Percentiles rank a stretch among this genome's conserved stretches.
These are phyloP conservation scores for Colletotrichum orbiculare DNA, from an alignment of 2,329 filamentous ascomycete species.

Conservation along the genomic window DNA sequence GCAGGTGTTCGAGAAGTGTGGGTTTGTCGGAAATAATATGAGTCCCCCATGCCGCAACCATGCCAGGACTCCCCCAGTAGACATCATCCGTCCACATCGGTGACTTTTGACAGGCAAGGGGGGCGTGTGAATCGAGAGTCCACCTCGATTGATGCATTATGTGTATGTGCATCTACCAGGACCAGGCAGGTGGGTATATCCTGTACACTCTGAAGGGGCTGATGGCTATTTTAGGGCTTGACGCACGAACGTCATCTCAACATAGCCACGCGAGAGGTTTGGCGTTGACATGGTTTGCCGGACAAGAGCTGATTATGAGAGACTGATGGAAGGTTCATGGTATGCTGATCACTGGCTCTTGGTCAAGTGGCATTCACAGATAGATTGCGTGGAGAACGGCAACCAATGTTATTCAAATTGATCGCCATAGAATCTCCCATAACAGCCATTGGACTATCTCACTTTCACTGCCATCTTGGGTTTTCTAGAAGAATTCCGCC, in stretches of 20 bases:
- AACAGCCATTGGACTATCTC: too few species aligned
- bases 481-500: too few species aligned
- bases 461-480: too few species aligned
- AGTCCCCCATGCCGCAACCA: neutral
- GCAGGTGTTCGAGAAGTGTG: neutral
- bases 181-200: too few species aligned
- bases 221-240: neutral
- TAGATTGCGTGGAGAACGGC: too few species aligned
- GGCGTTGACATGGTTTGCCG: neutral
- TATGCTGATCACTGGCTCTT: neutral
- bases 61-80: neutral
- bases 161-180: constrained; percentile 6
- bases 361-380: neutral
- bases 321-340: neutral
- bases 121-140: neutral
- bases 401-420: too few species aligned
- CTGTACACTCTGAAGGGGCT: neutral
- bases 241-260: neutral
- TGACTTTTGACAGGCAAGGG: neutral
- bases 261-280: neutral
- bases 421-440: too few species aligned
- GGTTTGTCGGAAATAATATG: constrained; percentile 4
- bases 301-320: neutral
- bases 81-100: neutral
- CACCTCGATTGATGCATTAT: constrained; percentile 3